These are phyloP conservation scores for Brassica cretica DNA, from an alignment of 345 rosid species.

Conservation along the genomic window DNA sequence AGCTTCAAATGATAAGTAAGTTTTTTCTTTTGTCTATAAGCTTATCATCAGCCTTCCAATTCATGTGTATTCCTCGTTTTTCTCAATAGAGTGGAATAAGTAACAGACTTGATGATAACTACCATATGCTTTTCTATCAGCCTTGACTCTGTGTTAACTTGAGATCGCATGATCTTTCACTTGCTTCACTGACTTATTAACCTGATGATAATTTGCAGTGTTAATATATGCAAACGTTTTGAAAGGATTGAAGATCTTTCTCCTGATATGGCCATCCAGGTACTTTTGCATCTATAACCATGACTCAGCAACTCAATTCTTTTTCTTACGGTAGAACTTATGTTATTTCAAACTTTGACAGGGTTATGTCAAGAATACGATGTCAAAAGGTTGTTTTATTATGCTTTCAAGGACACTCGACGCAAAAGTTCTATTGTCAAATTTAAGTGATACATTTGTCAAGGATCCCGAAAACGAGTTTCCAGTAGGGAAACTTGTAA, in stretches of 20 bases:
- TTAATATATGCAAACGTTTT: constrained; percentile 42
- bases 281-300: constrained; percentile 28
- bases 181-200: neutral
- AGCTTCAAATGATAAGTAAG: constrained; percentile 51
- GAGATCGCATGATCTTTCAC: neutral
- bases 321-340: constrained; percentile 21
- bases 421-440: constrained; percentile 76
- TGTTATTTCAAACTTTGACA: constrained; percentile 33
- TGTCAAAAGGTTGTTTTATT: constrained; percentile 86
- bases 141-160: constrained; percentile 11
- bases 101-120: neutral
- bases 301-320: neutral
- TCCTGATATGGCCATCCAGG: constrained; percentile 72
- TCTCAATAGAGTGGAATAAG: neutral
- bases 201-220: constrained; percentile 40
- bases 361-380: constrained; percentile 92
- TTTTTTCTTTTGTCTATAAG: constrained; percentile 16
- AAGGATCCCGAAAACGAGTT: constrained; percentile 72
- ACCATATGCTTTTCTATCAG: neutral
- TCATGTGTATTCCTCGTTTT: constrained; percentile 1
- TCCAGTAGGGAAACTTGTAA: constrained; percentile 82
- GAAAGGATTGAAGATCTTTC: constrained; percentile 70
- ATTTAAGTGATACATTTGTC: constrained; percentile 75
- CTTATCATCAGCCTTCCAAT: constrained; percentile 8
- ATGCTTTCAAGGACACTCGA: constrained; percentile 80